Base-by-base conservation (phyloP, 2,329 filamentous ascomycete genomes). In the Orbilia brochopaga region DNA sequence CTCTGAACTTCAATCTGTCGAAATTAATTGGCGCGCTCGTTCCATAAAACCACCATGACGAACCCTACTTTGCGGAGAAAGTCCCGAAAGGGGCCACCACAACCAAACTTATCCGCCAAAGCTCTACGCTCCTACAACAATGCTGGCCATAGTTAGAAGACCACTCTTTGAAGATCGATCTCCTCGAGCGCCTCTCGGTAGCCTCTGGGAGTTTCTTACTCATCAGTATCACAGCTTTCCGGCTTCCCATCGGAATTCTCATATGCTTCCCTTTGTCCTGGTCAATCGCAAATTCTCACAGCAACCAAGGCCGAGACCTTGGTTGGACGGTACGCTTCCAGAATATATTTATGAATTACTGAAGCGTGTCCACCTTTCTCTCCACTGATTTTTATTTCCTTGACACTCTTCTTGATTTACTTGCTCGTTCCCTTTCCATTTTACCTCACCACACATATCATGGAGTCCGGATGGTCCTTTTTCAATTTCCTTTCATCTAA, bases 391-490 rank as follows among this genome's bases (percentile, higher is more conserved):
- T 8, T 40, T 54, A 5, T 6, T 6, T 21, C 19, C 8, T 21
- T 17, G n/a, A 48, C 40, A 44, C 15, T 42, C 55, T 37, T 32
- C 44, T 60, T 23, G 19, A 15, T 24, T 46, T 23, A n/a, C 44
- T 65, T 44, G 37, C 24, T 53, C 57, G 15, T 37, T 19, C 40
- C 44, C 30, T 57, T 65, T 30, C 50, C 37, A 30, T 17, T 66
- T 72, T 73, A 65, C 54, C 46, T 58, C 53, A 53, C 61, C 67
- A 73, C 60, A 73, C 62, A 66, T 73, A 73, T 66, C 53, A 65
- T 46, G 60, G 60, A 65, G 60, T 73, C 60, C 67, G 60, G 67
- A 73, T 66, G 67, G 55, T 55, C 50, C 58, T 52, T 67, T 50
- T 37, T 54, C 30, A 24, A 59, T 32, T 57, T n/a, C 50, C 42